A percentile compares a stretch with the other conserved stretches of the same genome.
phyloP scores from a whole-genome alignment of 1,284 basidiomycete genomes.

The Papiliotrema nemorosa region DNA sequence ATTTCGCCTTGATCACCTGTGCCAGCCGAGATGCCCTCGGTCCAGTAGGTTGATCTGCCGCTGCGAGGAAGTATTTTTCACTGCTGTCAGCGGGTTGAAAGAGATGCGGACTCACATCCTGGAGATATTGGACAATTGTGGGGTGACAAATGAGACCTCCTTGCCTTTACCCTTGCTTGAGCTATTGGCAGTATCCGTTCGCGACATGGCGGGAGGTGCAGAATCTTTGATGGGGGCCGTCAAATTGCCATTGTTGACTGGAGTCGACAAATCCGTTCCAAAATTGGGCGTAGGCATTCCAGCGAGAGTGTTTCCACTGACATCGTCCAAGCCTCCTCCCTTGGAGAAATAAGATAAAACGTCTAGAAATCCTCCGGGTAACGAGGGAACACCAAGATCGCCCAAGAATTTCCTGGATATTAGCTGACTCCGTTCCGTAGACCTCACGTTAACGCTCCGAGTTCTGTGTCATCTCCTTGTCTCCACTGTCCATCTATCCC shows the following conservation, averaged over 20 bases:
- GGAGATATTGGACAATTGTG: constrained; percentile 21
- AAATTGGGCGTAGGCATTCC: background rate
- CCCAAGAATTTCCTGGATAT: constrained; percentile 42
- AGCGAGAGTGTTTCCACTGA: constrained; percentile 8
- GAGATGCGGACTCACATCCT: constrained; percentile 23
- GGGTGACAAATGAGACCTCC: constrained; percentile 8
- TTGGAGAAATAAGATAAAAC: constrained; percentile 29
- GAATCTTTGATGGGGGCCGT: background rate
- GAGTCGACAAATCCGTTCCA: background rate
- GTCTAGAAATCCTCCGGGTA: constrained; percentile 45
- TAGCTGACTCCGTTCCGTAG: background rate
- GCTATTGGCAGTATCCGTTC: background rate
- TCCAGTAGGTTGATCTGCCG: constrained; percentile 90
- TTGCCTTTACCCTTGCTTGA: constrained; percentile 25
- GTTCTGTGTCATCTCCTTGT: constrained; percentile 25
- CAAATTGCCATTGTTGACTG: background rate
- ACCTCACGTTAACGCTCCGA: constrained; percentile 35
- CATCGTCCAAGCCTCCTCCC: constrained; percentile 12
- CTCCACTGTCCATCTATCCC: constrained; percentile 1
- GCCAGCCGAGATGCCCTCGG: constrained; percentile 85
- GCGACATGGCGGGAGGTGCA: background rate
- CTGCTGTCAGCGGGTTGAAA: constrained; percentile 43
- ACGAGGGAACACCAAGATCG: constrained; percentile 40
- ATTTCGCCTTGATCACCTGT: constrained; percentile 92
- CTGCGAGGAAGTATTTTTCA: constrained; percentile 86